A percentile compares a stretch with the other conserved stretches of the same genome.
These are phyloP conservation scores for Metschnikowia continentalis DNA, from an alignment of 805 yeast genomes.

Conservation along the genomic window DNA sequence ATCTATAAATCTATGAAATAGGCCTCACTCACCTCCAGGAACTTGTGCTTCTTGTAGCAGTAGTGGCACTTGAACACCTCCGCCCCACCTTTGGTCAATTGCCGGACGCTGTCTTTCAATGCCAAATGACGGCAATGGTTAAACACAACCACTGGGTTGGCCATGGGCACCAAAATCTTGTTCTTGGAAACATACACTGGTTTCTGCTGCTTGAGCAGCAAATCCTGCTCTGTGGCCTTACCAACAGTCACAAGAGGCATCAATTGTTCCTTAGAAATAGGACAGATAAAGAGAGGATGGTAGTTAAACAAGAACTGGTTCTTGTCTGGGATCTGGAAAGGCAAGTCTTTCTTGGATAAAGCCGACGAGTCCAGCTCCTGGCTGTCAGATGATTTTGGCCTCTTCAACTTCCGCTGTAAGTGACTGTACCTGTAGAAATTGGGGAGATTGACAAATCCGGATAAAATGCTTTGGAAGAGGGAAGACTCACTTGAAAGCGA, in stretches of 20 bases:
- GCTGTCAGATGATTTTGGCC: constrained; percentile 2
- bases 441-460: constrained; percentile 40
- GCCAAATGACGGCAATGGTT: constrained; percentile 41
- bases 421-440: constrained; percentile 39
- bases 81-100: constrained; percentile 34
- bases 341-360: constrained; percentile 29
- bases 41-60: constrained; percentile 41
- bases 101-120: constrained; percentile 39
- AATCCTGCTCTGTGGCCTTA: constrained; percentile 11
- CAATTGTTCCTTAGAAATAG: constrained; percentile 41
- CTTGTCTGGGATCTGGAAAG: constrained; percentile 40
- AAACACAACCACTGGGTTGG: constrained; percentile 40
- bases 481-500: constrained; percentile 38
- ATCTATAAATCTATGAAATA: constrained; percentile 33
- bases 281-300: constrained; percentile 45
- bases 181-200: constrained; percentile 9
- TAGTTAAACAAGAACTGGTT: constrained; percentile 36
- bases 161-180: constrained; percentile 13
- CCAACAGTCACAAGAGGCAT: constrained; percentile 26
- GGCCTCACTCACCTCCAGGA: constrained; percentile 37
- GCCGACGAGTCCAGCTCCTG: constrained; percentile 12
- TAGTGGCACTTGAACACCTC: constrained; percentile 43
- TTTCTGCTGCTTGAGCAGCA: constrained; percentile 10
- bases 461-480: constrained; percentile 36
- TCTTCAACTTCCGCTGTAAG: constrained; percentile 30